Percentiles rank a stretch among this genome's conserved stretches.
These are phyloP conservation scores for Chrysanthemum seticuspe DNA, from an alignment of 129 eudicot genomes.

Conservation along the genomic window DNA sequence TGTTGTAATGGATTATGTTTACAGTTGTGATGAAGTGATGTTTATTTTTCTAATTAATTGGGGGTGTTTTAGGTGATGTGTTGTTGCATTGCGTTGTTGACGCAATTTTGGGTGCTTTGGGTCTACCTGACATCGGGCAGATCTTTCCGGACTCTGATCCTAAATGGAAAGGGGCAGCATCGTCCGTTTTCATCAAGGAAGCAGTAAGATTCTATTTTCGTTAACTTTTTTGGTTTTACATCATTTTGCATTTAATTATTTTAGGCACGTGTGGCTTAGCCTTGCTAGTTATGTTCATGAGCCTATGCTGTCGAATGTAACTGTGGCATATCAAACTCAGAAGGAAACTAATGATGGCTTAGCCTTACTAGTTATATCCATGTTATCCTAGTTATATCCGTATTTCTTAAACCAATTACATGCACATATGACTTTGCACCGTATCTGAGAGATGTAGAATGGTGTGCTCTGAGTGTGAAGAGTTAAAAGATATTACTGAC, in stretches of 20 bases:
- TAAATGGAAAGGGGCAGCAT: slow-evolving; percentile 98
- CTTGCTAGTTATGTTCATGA: background rate
- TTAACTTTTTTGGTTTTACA: background rate
- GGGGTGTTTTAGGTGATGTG: slow-evolving; percentile 74
- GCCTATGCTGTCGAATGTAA: background rate
- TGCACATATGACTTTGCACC: background rate
- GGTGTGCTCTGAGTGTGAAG: background rate
- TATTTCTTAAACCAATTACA: background rate
- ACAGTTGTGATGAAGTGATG: background rate
- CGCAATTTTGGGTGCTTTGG: slow-evolving; percentile 98
- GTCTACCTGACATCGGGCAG: slow-evolving; percentile 98
- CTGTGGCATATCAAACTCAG: slow-evolving; percentile 1
- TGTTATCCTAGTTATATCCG: too few species aligned
- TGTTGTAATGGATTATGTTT: too few species aligned
- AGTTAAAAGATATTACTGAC: too few species aligned
- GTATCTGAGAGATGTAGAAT: background rate
- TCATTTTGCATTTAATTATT: background rate
- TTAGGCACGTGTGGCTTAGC: too few species aligned
- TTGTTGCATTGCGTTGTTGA: slow-evolving; percentile 97
- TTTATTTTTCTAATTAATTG: slow-evolving; percentile 16
- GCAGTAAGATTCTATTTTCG: slow-evolving; percentile 57
- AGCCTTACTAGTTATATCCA: too few species aligned
- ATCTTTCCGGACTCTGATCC: slow-evolving; percentile 96
- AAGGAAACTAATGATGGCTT: background rate
- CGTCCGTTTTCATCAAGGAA: slow-evolving; percentile 92